Evolutionary conservation across 1,284 basidiomycete genomes (phyloP).

Genomic region (Psilocybe mexicana): DNA sequence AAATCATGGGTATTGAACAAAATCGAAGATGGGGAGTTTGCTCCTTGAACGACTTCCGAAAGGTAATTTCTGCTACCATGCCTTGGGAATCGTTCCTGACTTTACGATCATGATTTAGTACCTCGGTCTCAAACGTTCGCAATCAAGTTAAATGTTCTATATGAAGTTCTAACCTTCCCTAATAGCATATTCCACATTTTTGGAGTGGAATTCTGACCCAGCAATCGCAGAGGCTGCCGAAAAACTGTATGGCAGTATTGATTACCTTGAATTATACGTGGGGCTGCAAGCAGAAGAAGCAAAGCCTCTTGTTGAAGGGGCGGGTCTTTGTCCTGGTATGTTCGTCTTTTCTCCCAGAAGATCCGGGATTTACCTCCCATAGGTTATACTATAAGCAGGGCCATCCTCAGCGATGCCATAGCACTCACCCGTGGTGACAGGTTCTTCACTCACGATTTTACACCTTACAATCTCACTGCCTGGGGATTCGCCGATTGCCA

Average conservation of each 20-base stretch:
- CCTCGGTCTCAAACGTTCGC: conserved; percentile 71
- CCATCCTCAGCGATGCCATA: conserved; percentile 88
- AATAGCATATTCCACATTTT: conserved; percentile 61
- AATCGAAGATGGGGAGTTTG: conserved; percentile 82
- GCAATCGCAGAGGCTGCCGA: conserved; percentile 74
- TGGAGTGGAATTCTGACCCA: conserved; percentile 82
- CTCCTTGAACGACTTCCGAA: conserved; percentile 84
- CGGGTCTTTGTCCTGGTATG: conserved; percentile 78
- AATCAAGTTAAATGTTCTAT: not conserved
- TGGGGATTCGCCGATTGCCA: conserved; percentile 84
- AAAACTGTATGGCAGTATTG: conserved; percentile 74
- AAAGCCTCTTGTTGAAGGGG: conserved; percentile 76
- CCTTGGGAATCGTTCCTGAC: not conserved
- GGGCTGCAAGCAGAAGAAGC: conserved; percentile 72
- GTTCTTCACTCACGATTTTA: conserved; percentile 82
- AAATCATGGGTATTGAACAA: conserved; percentile 82
- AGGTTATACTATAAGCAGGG: conserved; percentile 85
- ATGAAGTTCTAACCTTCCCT: not conserved
- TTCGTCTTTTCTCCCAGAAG: not conserved
- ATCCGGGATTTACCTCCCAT: not conserved
- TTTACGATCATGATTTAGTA: conserved; percentile 40
- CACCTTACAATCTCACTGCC: conserved; percentile 76
- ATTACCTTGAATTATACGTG: conserved; percentile 82
- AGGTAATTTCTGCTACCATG: conserved; percentile 36
- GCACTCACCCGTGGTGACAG: conserved; percentile 83